Base-by-base conservation (phyloP, 179 eudicot species). In the Beta lomatogona region DNA sequence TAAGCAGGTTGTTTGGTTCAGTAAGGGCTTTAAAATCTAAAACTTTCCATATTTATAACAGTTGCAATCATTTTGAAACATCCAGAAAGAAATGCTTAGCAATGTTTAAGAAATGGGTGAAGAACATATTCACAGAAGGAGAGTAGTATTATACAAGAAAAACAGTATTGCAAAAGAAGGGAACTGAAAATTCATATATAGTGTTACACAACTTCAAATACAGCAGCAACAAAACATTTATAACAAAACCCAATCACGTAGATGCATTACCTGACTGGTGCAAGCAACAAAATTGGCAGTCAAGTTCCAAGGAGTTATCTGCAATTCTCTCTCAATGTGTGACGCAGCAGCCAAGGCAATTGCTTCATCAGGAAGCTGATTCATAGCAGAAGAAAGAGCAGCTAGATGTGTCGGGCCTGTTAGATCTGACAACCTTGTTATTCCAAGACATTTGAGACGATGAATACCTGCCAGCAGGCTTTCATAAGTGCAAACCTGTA, bases 231-330 rank as follows among this genome's bases (percentile, higher is more conserved):
- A 18, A 64, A 9, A 44, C 13, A 22, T 14, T 52, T 9, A 14
- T 46, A 66, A 54, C 18, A 68, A 60, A 18, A 15, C 15, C 48
- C 13, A 21, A 77, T 69, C 18, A 41, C 21, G 61, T 59, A 48
- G 53, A 71, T 15, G 66, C 60, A 81, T 79, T 83, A 92, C 99
- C 97, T 96, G 97, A 71, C 91, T 90, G 72, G 94, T 94, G 87
- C 98, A 96, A 60, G 97, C 92, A 80, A 94, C 98, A 87, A 96
- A 96, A 83, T 96, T 96, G 84, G 93, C 90, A 87, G 95, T 94
- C 85, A 96, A 89, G 87, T 91, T 96, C 99, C 99, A 96, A 46
- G 99, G 97, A 80, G 99, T 96, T 80, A 94, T 96, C 85, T 89
- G 97, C 79, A 96, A 88, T 89, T 96, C 99, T 83, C 98, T 91